These are phyloP conservation scores for Jacaranda mimosifolia DNA, from an alignment of 257 asterid genomes.

Conservation along the genomic window DNA sequence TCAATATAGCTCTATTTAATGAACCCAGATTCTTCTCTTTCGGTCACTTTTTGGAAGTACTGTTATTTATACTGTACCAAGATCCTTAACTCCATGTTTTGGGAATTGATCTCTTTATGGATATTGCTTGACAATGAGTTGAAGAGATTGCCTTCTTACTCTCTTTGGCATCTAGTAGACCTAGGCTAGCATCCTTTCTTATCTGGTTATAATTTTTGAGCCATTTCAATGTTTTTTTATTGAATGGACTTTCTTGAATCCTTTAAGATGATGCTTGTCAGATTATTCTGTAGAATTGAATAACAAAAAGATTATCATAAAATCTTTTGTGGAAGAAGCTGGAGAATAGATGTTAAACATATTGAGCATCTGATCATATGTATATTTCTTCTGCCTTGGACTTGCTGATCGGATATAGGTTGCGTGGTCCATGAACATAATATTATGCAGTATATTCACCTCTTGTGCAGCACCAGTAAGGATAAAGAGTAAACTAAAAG, in stretches of 20 bases:
- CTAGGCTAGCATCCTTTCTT: not conserved
- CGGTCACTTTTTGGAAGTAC: not conserved
- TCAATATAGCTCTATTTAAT: slow-evolving; percentile 9
- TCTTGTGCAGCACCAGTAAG: not conserved
- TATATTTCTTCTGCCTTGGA: not conserved
- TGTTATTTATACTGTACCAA: not conserved
- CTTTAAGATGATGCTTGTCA: not conserved
- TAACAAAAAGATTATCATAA: not conserved
- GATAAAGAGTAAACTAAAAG: not conserved
- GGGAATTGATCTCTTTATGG: not conserved
- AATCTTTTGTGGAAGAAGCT: slow-evolving; percentile 23
- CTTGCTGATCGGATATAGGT: not conserved
- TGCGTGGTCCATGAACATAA: not conserved
- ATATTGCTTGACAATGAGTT: slow-evolving; percentile 11
- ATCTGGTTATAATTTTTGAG: not conserved
- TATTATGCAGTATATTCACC: not conserved
- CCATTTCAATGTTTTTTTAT: not conserved
- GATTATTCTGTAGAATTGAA: not conserved
- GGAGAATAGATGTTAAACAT: not conserved
- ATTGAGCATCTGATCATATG: not conserved
- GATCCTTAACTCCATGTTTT: not conserved
- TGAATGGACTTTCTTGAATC: slow-evolving; percentile 9
- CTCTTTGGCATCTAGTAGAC: not conserved
- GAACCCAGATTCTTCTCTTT: not conserved
- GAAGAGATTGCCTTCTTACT: not conserved